Evolutionary conservation across 192 early-diverging fungal genomes (phyloP).

Genomic region (Phlyctochytrium planicorne): DNA sequence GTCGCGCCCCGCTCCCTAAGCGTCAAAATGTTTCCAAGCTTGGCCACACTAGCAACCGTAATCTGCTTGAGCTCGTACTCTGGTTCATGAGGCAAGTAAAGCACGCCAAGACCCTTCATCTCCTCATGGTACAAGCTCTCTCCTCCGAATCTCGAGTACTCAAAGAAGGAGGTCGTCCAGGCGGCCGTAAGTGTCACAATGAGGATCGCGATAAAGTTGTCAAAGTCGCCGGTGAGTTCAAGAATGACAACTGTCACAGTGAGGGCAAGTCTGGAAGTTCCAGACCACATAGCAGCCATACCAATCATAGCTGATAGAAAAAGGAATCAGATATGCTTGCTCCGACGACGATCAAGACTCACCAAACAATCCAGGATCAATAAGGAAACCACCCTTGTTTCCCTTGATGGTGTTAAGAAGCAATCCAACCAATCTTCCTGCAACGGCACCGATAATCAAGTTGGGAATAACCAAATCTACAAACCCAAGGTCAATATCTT

Average conservation of each 20-base stretch:
- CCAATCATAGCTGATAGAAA: constrained; percentile 26
- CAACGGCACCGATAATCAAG: constrained; percentile 38
- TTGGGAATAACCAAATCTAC: constrained; percentile 41
- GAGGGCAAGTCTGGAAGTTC: constrained; percentile 32
- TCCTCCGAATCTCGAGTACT: constrained; percentile 5
- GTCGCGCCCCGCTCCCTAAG: constrained; percentile 11
- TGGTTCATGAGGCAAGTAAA: constrained; percentile 33
- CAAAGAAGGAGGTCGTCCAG: constrained; percentile 26
- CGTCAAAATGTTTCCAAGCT: constrained; percentile 10
- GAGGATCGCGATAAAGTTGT: constrained; percentile 28
- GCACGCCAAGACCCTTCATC: constrained; percentile 32
- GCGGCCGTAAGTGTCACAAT: constrained; percentile 21
- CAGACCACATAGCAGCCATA: constrained; percentile 37
- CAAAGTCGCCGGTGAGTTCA: constrained; percentile 41
- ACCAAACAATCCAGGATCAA: constrained; percentile 32
- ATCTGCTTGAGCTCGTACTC: constrained; percentile 18
- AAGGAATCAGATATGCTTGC: background rate
- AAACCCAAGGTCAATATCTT: background rate
- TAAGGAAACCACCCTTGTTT: background rate
- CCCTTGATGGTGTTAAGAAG: constrained; percentile 26
- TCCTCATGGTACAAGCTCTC: constrained; percentile 40
- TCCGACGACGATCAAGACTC: background rate
- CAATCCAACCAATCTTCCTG: constrained; percentile 32
- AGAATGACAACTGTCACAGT: constrained; percentile 36
- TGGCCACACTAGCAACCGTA: constrained; percentile 21